Conservation (phyloP, 768 basidiomycete genomes). For the Pleurotus tuber-regium region DNA sequence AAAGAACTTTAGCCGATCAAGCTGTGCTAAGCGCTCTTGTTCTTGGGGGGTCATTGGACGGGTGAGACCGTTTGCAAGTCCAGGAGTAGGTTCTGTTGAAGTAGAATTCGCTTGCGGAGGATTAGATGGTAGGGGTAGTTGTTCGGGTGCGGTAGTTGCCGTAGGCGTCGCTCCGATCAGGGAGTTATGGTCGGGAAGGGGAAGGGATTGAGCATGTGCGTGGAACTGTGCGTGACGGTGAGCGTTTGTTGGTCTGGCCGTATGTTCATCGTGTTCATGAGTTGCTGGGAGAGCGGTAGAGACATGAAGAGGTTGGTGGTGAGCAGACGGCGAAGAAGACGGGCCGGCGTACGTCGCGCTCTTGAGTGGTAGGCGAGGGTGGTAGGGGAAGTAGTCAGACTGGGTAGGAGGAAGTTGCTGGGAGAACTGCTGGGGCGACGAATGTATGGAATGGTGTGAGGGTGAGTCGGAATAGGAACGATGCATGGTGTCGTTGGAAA, state of each 20-base stretch:
- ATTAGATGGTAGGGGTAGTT: slow-evolving; percentile 1
- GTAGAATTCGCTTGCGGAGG: slow-evolving; percentile 12
- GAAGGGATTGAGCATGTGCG: slow-evolving; percentile 20
- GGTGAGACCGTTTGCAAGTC: slow-evolving; percentile 33
- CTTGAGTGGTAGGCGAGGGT: slow-evolving; percentile 4
- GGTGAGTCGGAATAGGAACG: slow-evolving; percentile 9
- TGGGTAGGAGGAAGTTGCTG: slow-evolving; percentile 2
- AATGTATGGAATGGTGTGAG: slow-evolving; percentile 3
- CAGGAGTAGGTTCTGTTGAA: slow-evolving; percentile 15
- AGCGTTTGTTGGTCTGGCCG: slow-evolving; percentile 48
- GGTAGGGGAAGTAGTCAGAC: slow-evolving; percentile 5
- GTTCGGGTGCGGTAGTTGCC: slow-evolving; percentile 14
- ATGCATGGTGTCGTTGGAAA: slow-evolving; percentile 6
- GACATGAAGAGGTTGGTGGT: slow-evolving; percentile 33
- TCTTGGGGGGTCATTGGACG: slow-evolving; percentile 63
- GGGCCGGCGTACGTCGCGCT: slow-evolving; percentile 12
- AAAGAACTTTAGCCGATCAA: slow-evolving; percentile 86
- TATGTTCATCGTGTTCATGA: slow-evolving; percentile 43
- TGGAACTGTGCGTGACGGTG: slow-evolving; percentile 45
- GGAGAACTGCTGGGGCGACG: slow-evolving; percentile 8
- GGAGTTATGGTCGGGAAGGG: slow-evolving; percentile 10
- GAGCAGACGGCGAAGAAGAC: slow-evolving; percentile 21
- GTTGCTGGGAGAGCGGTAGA: slow-evolving; percentile 35
- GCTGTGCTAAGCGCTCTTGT: slow-evolving; percentile 66
- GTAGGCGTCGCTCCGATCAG: slow-evolving; percentile 9